Evolutionary conservation across 2,329 filamentous ascomycete genomes (phyloP).

Genomic region (Dactylellina haptotyla): DNA sequence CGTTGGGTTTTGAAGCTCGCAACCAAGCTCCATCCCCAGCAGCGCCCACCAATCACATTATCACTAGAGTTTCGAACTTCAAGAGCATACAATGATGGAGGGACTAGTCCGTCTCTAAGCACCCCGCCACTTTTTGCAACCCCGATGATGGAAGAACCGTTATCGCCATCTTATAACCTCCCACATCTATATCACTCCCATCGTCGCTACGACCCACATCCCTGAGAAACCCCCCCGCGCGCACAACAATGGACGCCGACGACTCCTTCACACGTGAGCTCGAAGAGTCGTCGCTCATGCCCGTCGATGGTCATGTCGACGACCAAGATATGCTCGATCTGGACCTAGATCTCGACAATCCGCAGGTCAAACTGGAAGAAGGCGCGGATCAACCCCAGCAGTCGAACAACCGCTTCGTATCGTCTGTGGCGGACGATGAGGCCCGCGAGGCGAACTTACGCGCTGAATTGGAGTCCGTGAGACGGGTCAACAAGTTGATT

Average conservation of each 20-base stretch:
- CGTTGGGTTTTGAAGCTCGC: constrained; percentile 29
- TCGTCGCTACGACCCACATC: not conserved
- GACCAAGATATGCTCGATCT: constrained; percentile 30
- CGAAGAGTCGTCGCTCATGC: constrained; percentile 45
- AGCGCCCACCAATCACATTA: constrained; percentile 1
- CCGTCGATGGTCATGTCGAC: constrained; percentile 24
- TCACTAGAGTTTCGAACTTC: not conserved
- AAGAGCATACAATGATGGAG: not conserved
- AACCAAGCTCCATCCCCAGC: not conserved
- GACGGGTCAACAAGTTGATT: constrained; percentile 86
- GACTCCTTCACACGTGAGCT: constrained; percentile 52
- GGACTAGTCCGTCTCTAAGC: not conserved
- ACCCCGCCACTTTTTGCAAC: not conserved
- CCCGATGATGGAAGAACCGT: constrained; percentile 28
- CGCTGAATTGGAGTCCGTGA: constrained; percentile 82
- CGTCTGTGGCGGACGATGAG: constrained; percentile 65
- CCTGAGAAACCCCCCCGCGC: not conserved
- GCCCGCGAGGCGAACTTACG: constrained; percentile 78
- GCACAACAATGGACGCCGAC: constrained; percentile 42
- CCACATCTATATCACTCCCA: not conserved
- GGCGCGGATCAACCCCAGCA: constrained; percentile 66
- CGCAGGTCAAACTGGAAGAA: constrained; percentile 61
- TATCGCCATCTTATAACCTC: not conserved
- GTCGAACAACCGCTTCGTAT: constrained; percentile 64
- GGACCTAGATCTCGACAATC: constrained; percentile 26